Conservation (phyloP, 768 basidiomycete genomes). For the Agaricus subrufescens region DNA sequence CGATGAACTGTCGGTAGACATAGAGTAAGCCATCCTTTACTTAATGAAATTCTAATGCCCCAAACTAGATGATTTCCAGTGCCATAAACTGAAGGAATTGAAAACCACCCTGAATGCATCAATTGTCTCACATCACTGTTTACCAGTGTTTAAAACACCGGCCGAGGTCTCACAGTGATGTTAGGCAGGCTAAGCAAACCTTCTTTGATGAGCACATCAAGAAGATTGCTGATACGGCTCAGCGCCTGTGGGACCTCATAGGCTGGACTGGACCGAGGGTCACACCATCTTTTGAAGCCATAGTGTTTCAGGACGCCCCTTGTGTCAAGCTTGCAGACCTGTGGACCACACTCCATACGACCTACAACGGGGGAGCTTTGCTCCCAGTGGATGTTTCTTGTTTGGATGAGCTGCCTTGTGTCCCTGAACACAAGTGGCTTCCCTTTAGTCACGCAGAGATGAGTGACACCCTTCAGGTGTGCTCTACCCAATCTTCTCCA, state of each 20-base stretch:
- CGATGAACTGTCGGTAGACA: too few species aligned
- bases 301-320: constrained; percentile 4
- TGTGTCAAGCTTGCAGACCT: not conserved
- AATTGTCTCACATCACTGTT: too few species aligned
- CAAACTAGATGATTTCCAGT: too few species aligned
- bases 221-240: constrained; percentile 9
- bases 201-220: constrained; percentile 14
- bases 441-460: not conserved
- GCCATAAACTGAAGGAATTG: too few species aligned
- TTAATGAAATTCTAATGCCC: too few species aligned
- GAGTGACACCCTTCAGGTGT: not conserved
- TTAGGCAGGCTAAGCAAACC: constrained; percentile 7
- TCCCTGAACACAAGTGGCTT: not conserved
- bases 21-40: too few species aligned
- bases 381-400: not conserved
- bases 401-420: not conserved
- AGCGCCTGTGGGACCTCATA: constrained; percentile 18
- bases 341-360: constrained; percentile 9
- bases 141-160: too few species aligned
- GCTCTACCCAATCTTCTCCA: constrained; percentile 2
- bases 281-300: too few species aligned
- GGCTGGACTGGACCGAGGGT: too few species aligned
- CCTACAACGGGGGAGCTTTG: too few species aligned
- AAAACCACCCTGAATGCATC: too few species aligned
- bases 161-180: too few species aligned